Base-by-base conservation (phyloP, 805 yeast species). In the Wickerhamomyces bovis region DNA sequence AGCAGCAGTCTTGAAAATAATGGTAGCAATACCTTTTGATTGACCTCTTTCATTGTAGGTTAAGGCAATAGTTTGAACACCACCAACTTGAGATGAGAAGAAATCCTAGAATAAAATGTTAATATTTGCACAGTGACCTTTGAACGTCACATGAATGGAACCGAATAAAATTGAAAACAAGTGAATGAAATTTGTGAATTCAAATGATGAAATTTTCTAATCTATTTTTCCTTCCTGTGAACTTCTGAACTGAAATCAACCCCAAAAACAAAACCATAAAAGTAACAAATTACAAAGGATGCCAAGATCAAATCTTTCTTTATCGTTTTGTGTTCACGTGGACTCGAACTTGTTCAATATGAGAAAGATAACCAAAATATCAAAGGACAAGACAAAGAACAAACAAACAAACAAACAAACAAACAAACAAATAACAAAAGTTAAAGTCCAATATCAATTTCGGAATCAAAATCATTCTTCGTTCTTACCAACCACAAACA, bases 11-110 rank as follows among this genome's bases (percentile, higher is more conserved):
- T 72, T 80, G 75, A 94, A 94, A 49, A 83, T 74, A 60, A 94
- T 78, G 48, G 94, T 89, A 53, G 96, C 96, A 71, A 82, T 79
- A 69, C 99, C 99, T 53, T 85, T 85, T 54, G 95, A 88, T 67
- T 81, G 81, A 44, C 98, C 99, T 65, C 77, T 81, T 68, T 83
- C 88, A 64, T 88, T 89, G 75, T 86, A 94, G 58, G 83, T 76
- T 61, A 89, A 76, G 45, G 78, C 71, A 64, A 86, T 83, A 53
- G 76, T 75, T 55, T 71, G 72, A 58, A 92, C 88, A 54, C 89
- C 87, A 57, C 99, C 99, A 55, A 94, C 78, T 70, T 86, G 89
- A 50, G 84, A 74, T 60, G 81, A 78, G 69, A 94, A 90, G 70
- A 89, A 94, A 70, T 89, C 95, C 95, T 89, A 74, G 43, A 54